Conservation (phyloP, 371 early-diverging fungal genomes). For the Mucor saturninus region DNA sequence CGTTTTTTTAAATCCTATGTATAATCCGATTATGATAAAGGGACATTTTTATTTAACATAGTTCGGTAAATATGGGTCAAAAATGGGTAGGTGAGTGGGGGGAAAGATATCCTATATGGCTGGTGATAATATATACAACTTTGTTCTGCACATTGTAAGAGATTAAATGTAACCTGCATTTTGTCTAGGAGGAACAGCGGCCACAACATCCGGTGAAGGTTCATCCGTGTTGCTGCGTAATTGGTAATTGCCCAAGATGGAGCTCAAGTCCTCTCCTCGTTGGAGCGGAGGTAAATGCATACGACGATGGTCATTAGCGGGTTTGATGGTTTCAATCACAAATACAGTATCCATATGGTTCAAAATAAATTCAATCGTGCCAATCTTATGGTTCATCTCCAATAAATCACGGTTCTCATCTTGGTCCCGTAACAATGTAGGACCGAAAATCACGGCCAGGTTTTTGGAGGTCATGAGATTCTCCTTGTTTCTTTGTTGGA, state of each 20-base stretch:
- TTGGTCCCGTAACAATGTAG: constrained; percentile 80
- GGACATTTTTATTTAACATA: no score
- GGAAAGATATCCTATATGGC: no score
- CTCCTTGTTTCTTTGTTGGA: constrained; percentile 57
- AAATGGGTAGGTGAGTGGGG: no score
- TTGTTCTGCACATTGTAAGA: neutral
- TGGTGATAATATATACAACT: no score
- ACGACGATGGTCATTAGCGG: constrained; percentile 15
- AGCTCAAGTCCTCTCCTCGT: constrained; percentile 35
- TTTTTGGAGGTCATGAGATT: constrained; percentile 91
- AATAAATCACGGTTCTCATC: constrained; percentile 72
- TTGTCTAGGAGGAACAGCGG: constrained; percentile 45
- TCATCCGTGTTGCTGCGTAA: neutral
- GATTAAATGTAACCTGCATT: constrained; percentile 46
- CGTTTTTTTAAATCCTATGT: no score
- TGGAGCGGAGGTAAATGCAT: constrained; percentile 26
- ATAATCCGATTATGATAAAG: no score
- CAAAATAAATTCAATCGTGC: constrained; percentile 66
- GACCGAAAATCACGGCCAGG: constrained; percentile 92
- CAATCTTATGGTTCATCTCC: constrained; percentile 81
- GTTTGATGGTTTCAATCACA: constrained; percentile 28
- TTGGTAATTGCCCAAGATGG: constrained; percentile 23
- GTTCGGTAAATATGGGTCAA: no score
- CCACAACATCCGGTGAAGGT: neutral
- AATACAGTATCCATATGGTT: constrained; percentile 51